Evolutionary conservation across 2,329 filamentous ascomycete genomes (phyloP), one percentile per base, ranked within the genome.

Genomic region (Apiospora aurea): DNA sequence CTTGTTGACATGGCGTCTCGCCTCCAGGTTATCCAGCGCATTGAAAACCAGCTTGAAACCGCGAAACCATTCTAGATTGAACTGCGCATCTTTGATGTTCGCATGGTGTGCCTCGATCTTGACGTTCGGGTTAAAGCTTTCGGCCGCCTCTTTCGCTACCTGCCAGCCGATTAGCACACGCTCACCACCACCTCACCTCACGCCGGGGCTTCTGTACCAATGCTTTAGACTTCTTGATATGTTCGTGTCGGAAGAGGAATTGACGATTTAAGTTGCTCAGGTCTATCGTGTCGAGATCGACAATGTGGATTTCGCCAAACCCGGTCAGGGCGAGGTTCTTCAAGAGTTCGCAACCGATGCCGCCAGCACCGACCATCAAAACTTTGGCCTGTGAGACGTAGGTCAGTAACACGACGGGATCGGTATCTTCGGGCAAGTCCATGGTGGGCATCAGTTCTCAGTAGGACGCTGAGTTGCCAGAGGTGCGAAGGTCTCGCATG

Each of bases 281-380:
- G 80, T 99, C 96, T 84, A 99, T 98, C 0, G 96, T 99, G 82
- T 99, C 96, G 73, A 99, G 93, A 82, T 99, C 96, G 76, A 99
- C 94, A 66, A 98, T 92, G 82, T 97, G 94, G 69, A 98, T 91
- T 83, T 97, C 93, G 75, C 94, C 94, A 77, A 97, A 99, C 76
- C 96, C 95, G 61, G 92, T 93, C 68, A 97, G 91, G 64, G 96
- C 94, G 72, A 99, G 91, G 82, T 98, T 97, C 87, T 99, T 99
- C 75, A 99, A 90, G 10, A 99, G 88, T 84, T 99, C 96, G 84
- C 96, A 99, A 77, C 96, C 96, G 80, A 99, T 99, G 74, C 96
- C 96, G 74, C 96, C 96, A 71, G 96, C 96, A 78, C 96, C 96
- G 72, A 99, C 96, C 87, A 99, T 94, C 72, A 99, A 88, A 70